Conservation (phyloP, 345 rosid genomes). For the Eucalyptus sp. region DNA sequence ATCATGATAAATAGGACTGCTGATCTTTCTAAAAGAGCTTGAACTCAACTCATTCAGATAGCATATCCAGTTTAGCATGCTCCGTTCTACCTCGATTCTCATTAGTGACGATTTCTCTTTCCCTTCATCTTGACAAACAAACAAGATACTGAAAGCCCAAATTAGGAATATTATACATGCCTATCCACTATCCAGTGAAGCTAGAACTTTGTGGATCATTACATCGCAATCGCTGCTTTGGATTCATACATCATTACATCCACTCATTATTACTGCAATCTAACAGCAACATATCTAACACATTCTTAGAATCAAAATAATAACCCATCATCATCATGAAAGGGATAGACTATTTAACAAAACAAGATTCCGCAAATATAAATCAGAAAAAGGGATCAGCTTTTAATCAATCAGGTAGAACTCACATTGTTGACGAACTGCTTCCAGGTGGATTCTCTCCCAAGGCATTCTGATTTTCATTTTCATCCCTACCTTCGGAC, state of each 20-base stretch:
- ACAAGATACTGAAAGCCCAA: background rate
- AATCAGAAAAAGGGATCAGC: background rate
- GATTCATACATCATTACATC: background rate
- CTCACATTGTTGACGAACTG: slow-evolving; percentile 50
- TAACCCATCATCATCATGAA: background rate
- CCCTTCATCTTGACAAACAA: background rate
- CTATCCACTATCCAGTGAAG: background rate
- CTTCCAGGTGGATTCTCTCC: slow-evolving; percentile 21
- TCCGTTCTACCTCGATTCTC: background rate
- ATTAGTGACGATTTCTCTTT: background rate
- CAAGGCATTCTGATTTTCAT: slow-evolving; percentile 23
- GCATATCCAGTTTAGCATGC: background rate
- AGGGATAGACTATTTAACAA: background rate
- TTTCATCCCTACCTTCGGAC: slow-evolving; percentile 40
- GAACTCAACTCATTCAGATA: background rate
- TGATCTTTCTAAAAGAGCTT: background rate
- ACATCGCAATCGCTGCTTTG: background rate
- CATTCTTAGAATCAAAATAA: background rate
- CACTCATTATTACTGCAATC: background rate
- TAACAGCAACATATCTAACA: background rate
- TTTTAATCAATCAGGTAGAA: background rate
- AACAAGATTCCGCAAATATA: background rate
- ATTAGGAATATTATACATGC: background rate
- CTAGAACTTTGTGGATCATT: background rate
- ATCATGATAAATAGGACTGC: background rate